Evolutionary conservation across 2,329 filamentous ascomycete species (phyloP), one percentile per base, ranked within the genome.

Genomic region (Colletotrichum euphorbiae): DNA sequence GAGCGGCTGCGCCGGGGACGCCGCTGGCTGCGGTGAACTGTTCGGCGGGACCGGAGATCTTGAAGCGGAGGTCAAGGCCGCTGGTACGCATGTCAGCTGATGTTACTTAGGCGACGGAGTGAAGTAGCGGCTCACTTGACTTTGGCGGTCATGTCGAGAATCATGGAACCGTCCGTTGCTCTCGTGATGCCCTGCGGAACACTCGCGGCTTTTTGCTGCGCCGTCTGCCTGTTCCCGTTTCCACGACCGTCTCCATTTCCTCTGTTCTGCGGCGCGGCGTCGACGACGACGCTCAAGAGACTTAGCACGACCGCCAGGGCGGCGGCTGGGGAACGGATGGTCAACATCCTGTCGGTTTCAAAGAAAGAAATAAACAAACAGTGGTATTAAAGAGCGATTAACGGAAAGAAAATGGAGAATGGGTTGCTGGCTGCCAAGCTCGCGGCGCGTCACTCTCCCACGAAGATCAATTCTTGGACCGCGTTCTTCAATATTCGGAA

Each of bases 91-190:
- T 45, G 50, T 75, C 62, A 73, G 71, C 28, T 28, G 33, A 3
- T 0, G 2, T 6, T 1, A 6, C 9, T 57, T 28, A 46, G 28
- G 21, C 50, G n/a, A 36, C 19, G 28, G 24, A 2, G 31, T 13
- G 28, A 7, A 28, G 28, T 28, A 8, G 28, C 28, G 21, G 71
- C 78, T 71, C 80, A 85, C 82, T 88, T 87, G 68, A 89, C 83
- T 9, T 78, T 80, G 4, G 83, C 84, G 2, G 83, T 88, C 62
- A 81, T 82, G 72, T 89, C 85, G 24, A 89, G 73, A 42, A 88
- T 88, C 43, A 77, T 85, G 3, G 83, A 85, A 4, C 86, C 86
- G 74, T 89, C 85, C 0, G 82, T 83, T 2, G 86, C 85, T 24
- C 71, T 68, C 5, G 80, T 79, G 17, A 83, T 69, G 6, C 80